Evolutionary conservation across 78 protist species (phyloP), one percentile per base, ranked within the genome.

Genomic region (Dictyostelium intermedium): DNA sequence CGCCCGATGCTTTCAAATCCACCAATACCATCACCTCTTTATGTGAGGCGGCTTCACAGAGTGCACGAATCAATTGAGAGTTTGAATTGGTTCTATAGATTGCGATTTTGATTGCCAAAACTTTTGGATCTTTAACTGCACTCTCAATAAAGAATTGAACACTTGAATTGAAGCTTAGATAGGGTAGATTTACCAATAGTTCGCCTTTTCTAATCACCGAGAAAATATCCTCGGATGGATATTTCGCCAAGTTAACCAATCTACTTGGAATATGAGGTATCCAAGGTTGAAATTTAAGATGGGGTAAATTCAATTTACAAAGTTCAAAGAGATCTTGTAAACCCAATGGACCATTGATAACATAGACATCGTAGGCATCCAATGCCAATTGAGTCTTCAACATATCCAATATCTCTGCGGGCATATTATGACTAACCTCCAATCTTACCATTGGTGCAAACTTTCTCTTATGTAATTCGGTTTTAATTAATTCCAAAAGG

Each of bases 401-500:
- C 95, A 91, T 91, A 14, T 91, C 95, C 5, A 91, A 35, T 16
- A 91, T 83, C 25, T 91, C 84, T 39, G 72, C 45, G 4, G 84
- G 87, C 91, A 91, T 83, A 82, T 60, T n/a, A 0, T 39, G 61
- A 6, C 83, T 60, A 2, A 91, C 95, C 13, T 91, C 95, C 47
- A 91, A 43, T 41, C 95, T 34, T 2, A 91, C 95, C 91, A 91
- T 83, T 73, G 89, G 95, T 9, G 95, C 95, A 76, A 83, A 91
- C 66, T 76, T 82, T 43, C 95, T 72, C 53, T 83, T 91, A 25
- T 91, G 91, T 11, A 91, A 39, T 35, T 83, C 95, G 1, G 95
- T 83, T 73, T 82, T 83, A 5, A 91, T 91, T 9, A 91, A 30
- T 37, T 91, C 95, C 41, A 91, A 84, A 14, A 91, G 80, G 61